Evolutionary conservation across 2,329 filamentous ascomycete species (phyloP).

Genomic region (Xylaria sp.): DNA sequence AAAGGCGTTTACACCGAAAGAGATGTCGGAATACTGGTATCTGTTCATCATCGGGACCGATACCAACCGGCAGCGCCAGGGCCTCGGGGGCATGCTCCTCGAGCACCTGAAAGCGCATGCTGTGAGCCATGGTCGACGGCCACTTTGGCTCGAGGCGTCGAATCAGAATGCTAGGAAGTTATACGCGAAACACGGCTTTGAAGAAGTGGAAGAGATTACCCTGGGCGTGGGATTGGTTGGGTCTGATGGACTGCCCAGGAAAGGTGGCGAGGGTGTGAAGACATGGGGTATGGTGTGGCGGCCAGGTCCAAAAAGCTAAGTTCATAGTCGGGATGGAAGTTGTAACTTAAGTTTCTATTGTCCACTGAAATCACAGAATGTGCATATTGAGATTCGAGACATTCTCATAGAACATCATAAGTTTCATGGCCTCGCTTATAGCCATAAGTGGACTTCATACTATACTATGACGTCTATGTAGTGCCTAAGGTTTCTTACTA

Average conservation of each 20-base stretch:
- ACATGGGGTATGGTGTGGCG: slow-evolving; percentile 37
- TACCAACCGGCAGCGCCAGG: slow-evolving; percentile 27
- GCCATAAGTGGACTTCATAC: too few relatives aligned
- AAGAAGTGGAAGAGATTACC: slow-evolving; percentile 31
- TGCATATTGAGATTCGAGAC: not conserved
- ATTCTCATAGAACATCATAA: too few relatives aligned
- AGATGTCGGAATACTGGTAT: slow-evolving; percentile 29
- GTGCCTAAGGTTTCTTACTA: not conserved
- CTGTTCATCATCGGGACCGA: slow-evolving; percentile 33
- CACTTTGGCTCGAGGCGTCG: slow-evolving; percentile 36
- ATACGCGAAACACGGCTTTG: slow-evolving; percentile 33
- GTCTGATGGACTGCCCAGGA: slow-evolving; percentile 25
- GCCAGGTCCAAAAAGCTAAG: slow-evolving; percentile 13
- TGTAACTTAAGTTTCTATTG: not conserved
- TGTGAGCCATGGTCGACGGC: slow-evolving; percentile 17
- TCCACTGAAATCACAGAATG: not conserved
- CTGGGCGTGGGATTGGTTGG: slow-evolving; percentile 28
- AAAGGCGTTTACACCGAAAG: slow-evolving; percentile 31
- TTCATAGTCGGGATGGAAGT: too few relatives aligned
- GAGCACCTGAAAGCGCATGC: slow-evolving; percentile 29
- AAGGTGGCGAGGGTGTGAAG: slow-evolving; percentile 31
- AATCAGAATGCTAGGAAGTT: slow-evolving; percentile 23
- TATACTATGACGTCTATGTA: too few relatives aligned
- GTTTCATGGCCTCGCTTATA: too few relatives aligned
- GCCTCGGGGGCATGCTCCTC: slow-evolving; percentile 29